Evolutionary conservation across 2,329 filamentous ascomycete species (phyloP), one percentile per base, ranked within the genome.

Genomic region (Sporothrix humicola): DNA sequence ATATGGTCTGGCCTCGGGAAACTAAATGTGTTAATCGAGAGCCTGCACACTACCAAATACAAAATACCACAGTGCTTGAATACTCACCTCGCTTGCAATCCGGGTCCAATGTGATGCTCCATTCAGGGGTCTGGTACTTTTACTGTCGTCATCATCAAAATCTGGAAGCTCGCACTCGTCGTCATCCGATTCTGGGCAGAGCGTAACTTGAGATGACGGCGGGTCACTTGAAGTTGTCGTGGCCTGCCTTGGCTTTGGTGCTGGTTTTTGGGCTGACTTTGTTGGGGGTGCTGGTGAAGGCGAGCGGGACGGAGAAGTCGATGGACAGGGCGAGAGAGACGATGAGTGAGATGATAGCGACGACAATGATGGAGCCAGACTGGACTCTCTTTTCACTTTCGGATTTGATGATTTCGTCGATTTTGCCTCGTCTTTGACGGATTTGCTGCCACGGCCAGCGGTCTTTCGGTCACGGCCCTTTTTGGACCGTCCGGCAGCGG

Each of bases 1-100:
- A 52, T 75, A 79, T 0, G 77, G 78, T 26, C 69, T 72, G 13
- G 77, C 78, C 63, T 79, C 79, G 10, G 74, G 58, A 54, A 79
- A 79, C 78, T 79, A 20, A 12, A 8, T 4, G 8, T 9, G 75
- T 74, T 44, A 74, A 42, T 17, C 13, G 46, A 7, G 31, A 46
- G 54, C 23, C 20, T 52, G 42, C 17, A 9, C 7, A 12, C 4
- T 31, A 20, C 1, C 1, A 50, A 13, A 44, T 7, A 46, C 31
- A 48, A 31, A n/a, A 48, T 9, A 44, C n/a, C 3, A 59, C 13
- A 20, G 26, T 13, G 17, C 9, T 61, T 46, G 9, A 20, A 37
- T 65, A n/a, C 76, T 72, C 56, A 77, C 76, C 74, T 77, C 75
- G 56, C 66, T 73, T 15, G 72, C 75, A 20, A 77, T 74, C 7